Evolutionary conservation across 768 basidiomycete species (phyloP), one percentile per base, ranked within the genome.

Genomic region (Pleurotus cornucopiae): DNA sequence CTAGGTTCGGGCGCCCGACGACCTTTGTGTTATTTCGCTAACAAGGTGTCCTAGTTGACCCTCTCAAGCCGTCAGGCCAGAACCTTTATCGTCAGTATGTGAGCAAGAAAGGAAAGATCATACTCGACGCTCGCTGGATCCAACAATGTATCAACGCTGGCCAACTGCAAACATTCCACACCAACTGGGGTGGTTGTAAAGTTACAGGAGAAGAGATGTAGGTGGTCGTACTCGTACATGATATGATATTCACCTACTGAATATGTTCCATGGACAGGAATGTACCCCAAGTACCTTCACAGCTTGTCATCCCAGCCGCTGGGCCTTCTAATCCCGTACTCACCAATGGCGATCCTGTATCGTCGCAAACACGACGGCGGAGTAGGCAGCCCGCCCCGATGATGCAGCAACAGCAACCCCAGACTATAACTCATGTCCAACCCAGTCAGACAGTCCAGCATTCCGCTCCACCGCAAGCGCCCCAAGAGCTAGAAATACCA

Each of bases 131-230:
- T 4, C 79, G 81, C 46, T 94, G 91, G 91, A 78, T 91, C 18
- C 78, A 80, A 48, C 87, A 90, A 64, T 94, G 91, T 62, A 76
- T 94, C 62, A 82, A 85, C 62, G 71, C 78, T 5, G 79, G 82
- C 49, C 77, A 80, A 45, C 75, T 94, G 34, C 87, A 89, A 66
- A 89, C 88, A 0, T 92, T 86, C 63, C 79, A 82, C 49, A 82
- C 75, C 56, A 84, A 89, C 62, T 94, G 87, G 82, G 89, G 86
- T 9, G 88, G 83, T 21, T 93, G 88, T 62, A 92, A 88, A 72
- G 82, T 94, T 16, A 85, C 80, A 16, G 91, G 90, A 20, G 76
- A 74, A 14, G 89, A 93, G 69, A 70, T 74, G 90, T 93, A 70
- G 37, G 79, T 53, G 23, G n/a, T 71, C n/a, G 7, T 38, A 53